phyloP scores from a whole-genome alignment of 1,284 basidiomycete genomes.

The Coriolopsis trogii region DNA sequence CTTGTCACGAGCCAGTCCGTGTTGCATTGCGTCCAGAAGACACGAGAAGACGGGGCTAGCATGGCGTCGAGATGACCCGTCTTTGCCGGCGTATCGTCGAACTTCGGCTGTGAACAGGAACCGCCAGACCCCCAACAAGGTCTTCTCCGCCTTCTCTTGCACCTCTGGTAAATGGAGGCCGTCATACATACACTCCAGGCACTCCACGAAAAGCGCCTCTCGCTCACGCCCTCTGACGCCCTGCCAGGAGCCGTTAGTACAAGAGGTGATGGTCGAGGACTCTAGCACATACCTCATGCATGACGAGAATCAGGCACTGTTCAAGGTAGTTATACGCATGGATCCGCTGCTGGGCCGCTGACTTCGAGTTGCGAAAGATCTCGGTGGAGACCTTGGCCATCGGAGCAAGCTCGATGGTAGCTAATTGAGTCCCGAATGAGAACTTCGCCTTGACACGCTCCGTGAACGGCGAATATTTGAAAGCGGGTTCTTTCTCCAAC shows the following conservation, averaged over 20 bases:
- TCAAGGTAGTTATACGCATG: constrained; percentile 85
- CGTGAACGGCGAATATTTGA: constrained; percentile 74
- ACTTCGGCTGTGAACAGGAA: constrained; percentile 73
- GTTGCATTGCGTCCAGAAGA: constrained; percentile 79
- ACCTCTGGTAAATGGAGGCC: constrained; percentile 75
- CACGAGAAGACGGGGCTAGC: constrained; percentile 66
- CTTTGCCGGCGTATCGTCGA: constrained; percentile 55
- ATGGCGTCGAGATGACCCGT: constrained; percentile 55
- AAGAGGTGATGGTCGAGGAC: neutral
- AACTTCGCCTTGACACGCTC: constrained; percentile 72
- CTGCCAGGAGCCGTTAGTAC: constrained; percentile 39
- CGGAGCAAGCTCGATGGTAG: constrained; percentile 74
- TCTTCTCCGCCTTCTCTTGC: constrained; percentile 68
- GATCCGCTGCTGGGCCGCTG: constrained; percentile 59
- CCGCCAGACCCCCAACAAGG: constrained; percentile 67
- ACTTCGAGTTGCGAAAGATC: constrained; percentile 60
- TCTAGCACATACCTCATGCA: constrained; percentile 69
- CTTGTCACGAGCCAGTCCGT: constrained; percentile 69
- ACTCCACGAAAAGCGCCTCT: constrained; percentile 72
- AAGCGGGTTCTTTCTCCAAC: constrained; percentile 78
- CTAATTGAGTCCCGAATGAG: constrained; percentile 74
- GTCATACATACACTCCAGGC: constrained; percentile 82
- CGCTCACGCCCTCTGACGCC: constrained; percentile 74
- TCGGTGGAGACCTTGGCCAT: constrained; percentile 74
- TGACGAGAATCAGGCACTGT: constrained; percentile 69